Conservation (phyloP, 75 land plant genomes). For the Isoetes taiwanensis region DNA sequence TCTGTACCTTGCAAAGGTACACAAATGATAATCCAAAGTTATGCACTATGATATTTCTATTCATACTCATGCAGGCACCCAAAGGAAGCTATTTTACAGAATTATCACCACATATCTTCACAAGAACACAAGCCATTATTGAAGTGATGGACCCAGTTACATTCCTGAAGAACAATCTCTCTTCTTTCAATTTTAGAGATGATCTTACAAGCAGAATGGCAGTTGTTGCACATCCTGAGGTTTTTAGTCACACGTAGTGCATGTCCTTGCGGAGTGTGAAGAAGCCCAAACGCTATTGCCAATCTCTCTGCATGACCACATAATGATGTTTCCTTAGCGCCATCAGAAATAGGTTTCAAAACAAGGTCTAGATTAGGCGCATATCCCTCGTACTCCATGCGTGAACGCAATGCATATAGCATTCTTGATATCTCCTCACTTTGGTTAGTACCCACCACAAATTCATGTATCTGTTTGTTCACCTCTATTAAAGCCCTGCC, state of each 20-base stretch:
- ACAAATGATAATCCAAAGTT: too few relatives aligned
- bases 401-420: conserved; percentile 20
- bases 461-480: conserved; percentile 27
- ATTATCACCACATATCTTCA: too few relatives aligned
- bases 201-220: conserved; percentile 39
- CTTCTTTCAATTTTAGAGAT: conserved; percentile 38
- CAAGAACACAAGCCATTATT: conserved; percentile 51
- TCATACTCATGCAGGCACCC: too few relatives aligned
- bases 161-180: conserved; percentile 45
- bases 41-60: too few relatives aligned
- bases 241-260: conserved; percentile 41
- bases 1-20: too few relatives aligned
- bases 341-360: conserved; percentile 2
- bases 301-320: conserved; percentile 40
- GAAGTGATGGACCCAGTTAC: conserved; percentile 47
- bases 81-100: too few relatives aligned
- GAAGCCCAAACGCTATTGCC: conserved; percentile 41
- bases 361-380: not conserved
- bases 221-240: conserved; percentile 45
- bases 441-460: conserved; percentile 29
- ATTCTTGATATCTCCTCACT: conserved; percentile 22
- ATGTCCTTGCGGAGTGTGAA: conserved; percentile 26
- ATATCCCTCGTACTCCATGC: conserved; percentile 8
- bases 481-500: conserved; percentile 36
- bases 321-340: conserved; percentile 21